These are phyloP conservation scores for Mycena sanguinolenta DNA, from an alignment of 768 basidiomycete genomes.

Conservation along the genomic window DNA sequence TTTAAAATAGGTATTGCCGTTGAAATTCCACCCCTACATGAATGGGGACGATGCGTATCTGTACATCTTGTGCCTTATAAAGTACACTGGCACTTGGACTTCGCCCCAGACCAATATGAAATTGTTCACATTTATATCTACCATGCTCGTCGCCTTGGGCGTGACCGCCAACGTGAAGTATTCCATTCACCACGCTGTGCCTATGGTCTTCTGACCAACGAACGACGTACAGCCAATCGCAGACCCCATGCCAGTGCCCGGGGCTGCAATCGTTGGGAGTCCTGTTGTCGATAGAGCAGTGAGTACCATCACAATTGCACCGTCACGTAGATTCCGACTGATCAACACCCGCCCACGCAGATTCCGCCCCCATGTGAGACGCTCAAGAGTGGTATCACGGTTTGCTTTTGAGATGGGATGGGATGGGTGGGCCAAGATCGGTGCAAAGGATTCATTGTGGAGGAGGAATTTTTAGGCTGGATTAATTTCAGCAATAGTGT, in stretches of 20 bases:
- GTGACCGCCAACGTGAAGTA: background rate
- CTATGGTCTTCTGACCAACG: background rate
- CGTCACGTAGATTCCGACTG: background rate
- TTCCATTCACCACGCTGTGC: background rate
- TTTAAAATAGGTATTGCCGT: too few species aligned
- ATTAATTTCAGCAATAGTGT: too few species aligned
- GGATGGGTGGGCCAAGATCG: too few species aligned
- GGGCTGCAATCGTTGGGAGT: background rate
- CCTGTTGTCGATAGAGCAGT: background rate
- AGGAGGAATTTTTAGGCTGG: background rate
- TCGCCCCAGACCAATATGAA: background rate
- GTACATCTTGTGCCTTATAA: background rate
- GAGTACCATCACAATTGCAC: background rate
- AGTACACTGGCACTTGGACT: background rate
- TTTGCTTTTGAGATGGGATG: background rate
- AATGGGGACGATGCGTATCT: background rate
- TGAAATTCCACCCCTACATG: background rate
- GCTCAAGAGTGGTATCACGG: background rate
- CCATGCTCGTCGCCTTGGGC: background rate
- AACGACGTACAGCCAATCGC: too few species aligned
- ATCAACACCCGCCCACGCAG: too few species aligned
- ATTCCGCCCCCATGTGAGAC: too few species aligned
- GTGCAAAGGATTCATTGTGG: background rate
- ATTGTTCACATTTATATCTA: background rate
- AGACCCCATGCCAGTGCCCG: background rate